Percentiles rank a stretch among this genome's conserved stretches.
These are phyloP conservation scores for Linnemannia exigua DNA, from an alignment of 192 early-diverging fungal genomes.

Conservation along the genomic window DNA sequence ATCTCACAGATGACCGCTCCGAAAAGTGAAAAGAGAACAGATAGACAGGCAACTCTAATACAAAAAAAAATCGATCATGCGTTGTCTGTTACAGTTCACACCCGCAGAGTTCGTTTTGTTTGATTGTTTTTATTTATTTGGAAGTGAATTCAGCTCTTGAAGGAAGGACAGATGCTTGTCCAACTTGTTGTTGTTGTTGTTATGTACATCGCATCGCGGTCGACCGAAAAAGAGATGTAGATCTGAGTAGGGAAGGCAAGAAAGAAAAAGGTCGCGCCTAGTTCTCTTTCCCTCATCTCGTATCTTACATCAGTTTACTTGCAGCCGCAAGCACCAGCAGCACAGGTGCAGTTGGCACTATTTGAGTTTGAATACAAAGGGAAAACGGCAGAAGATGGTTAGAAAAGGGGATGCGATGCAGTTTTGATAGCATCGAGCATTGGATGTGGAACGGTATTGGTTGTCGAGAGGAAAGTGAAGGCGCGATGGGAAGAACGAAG, in stretches of 20 bases:
- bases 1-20: not conserved
- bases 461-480: not conserved
- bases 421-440: not conserved
- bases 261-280: not conserved
- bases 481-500: not conserved
- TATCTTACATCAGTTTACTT: slow-evolving; percentile 32
- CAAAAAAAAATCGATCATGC: not conserved
- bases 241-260: too few species aligned
- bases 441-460: not conserved
- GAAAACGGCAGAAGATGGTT: not conserved
- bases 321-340: slow-evolving; percentile 31
- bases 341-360: slow-evolving; percentile 39
- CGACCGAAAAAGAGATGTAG: not conserved
- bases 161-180: not conserved
- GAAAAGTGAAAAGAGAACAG: not conserved
- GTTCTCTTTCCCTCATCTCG: not conserved
- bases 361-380: not conserved
- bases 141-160: slow-evolving; percentile 5
- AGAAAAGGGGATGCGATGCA: not conserved
- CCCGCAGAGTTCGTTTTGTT: not conserved
- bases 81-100: not conserved
- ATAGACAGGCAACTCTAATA: not conserved
- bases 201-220: slow-evolving; percentile 9
- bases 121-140: not conserved
- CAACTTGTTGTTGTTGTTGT: not conserved